Base-by-base conservation (phyloP, 257 asterid species). In the Dorcoceras hygrometricum region DNA sequence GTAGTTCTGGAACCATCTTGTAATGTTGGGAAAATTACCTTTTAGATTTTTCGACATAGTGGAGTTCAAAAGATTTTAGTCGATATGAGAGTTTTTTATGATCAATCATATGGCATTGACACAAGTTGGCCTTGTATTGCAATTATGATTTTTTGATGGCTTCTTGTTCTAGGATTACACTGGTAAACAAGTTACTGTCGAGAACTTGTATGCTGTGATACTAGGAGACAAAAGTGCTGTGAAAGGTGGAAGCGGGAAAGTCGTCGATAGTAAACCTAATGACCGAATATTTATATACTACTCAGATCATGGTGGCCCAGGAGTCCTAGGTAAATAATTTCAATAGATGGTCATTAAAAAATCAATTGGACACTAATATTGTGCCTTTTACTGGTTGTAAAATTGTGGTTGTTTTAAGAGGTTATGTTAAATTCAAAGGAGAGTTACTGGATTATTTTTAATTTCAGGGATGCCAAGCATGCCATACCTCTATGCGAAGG, bases 271-370 rank as follows among this genome's bases (percentile, higher is more conserved):
- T 68, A 80, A 73, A n/a, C 81, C 86, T 1, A 73, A 83, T 31
- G 97, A 93, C 75, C 77, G 95, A 70, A 85, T 93, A 68, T 93
- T 93, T 46, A 27, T 93, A 6, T 93, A 88, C 75, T 93, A 93
- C 66, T 73, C 96, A 1, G 99, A 93, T 70, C 99, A 93, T 59
- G 99, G 99, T 22, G 99, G 96, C 26, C 89, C 97, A 0, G 99
- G 99, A 62, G 93, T 90, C 2, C 96, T 93, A 3, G 97, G 98
- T 92, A 74, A 70, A 89, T 73, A 6, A 4, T 26, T 57, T 20
- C 12, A 54, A 57, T 8, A 67, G 6, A 20, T 59, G 29, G 29
- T 26, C 14, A 63, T 8, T 12, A 3, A 39, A 39, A 10, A 11
- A 12, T 39, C 8, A 39, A 39, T 3, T 12, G 18, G 50, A 39